Evolutionary conservation across 805 yeast genomes (phyloP).

Genomic region (Grigorovia yakushimaensis): DNA sequence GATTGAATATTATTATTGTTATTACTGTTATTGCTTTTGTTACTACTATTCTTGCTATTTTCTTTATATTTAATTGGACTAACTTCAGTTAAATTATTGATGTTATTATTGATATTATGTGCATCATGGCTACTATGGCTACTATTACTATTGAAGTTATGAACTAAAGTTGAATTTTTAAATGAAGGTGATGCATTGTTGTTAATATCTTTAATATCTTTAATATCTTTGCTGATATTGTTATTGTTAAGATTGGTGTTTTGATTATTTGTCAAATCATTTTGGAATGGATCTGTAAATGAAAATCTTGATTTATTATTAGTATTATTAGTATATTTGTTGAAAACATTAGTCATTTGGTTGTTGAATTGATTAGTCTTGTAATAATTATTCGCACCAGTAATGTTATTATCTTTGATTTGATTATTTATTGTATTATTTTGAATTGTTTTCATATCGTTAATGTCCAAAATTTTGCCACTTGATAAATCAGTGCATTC

Average conservation of each 20-base stretch:
- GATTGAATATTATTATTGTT: neutral
- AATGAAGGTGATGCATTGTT: neutral
- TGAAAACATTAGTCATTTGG: no score
- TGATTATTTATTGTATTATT: no score
- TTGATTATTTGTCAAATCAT: slow-evolving; percentile 4
- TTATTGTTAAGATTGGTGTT: neutral
- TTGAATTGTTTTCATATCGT: neutral
- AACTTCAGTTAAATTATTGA: neutral
- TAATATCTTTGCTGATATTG: neutral
- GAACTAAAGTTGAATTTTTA: neutral
- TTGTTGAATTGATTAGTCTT: neutral
- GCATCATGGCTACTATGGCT: neutral
- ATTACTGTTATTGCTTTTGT: neutral
- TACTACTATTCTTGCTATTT: neutral
- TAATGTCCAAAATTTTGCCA: neutral
- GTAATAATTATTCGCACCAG: neutral
- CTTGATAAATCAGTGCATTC: slow-evolving; percentile 26
- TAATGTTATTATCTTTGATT: neutral
- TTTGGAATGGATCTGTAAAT: slow-evolving; percentile 48
- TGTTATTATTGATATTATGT: neutral
- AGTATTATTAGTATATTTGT: neutral
- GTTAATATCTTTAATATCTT: neutral
- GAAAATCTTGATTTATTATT: slow-evolving; percentile 36
- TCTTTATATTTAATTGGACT: neutral
- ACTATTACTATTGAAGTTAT: neutral